phyloP scores from a whole-genome alignment of 768 basidiomycete genomes.

The Rhodotorula taiwanensis region DNA sequence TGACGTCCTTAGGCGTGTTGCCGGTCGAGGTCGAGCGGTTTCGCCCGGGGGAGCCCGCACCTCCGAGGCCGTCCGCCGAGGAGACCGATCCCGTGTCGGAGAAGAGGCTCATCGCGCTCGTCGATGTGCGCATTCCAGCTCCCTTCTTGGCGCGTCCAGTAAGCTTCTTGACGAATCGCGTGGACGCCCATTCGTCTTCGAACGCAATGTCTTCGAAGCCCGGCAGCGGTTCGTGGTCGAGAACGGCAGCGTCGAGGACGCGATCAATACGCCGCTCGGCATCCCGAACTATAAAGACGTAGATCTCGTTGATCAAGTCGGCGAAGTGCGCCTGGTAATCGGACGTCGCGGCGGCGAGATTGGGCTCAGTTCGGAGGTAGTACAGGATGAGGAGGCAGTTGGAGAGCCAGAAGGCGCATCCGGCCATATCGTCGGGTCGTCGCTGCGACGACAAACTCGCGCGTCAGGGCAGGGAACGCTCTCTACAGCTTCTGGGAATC shows the following conservation, averaged over 20 bases:
- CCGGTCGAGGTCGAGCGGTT: conserved; percentile 8
- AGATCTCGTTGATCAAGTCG: conserved; percentile 89
- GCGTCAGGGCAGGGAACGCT: background rate
- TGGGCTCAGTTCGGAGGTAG: conserved; percentile 53
- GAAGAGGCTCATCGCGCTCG: conserved; percentile 25
- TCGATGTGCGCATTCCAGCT: conserved; percentile 13
- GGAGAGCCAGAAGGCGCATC: conserved; percentile 88
- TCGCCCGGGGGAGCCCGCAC: background rate
- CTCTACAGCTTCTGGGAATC: no score
- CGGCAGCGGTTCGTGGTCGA: conserved; percentile 74
- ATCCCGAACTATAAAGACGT: conserved; percentile 90
- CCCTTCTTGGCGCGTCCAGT: conserved; percentile 43
- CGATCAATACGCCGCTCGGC: conserved; percentile 83
- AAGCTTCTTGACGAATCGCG: conserved; percentile 45
- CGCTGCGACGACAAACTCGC: conserved; percentile 50
- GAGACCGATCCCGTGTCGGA: conserved; percentile 4
- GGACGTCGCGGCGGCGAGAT: conserved; percentile 29
- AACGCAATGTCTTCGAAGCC: conserved; percentile 74
- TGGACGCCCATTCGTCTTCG: conserved; percentile 79
- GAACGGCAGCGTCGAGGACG: conserved; percentile 69
- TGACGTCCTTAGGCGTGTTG: conserved; percentile 53
- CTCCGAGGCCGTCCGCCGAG: background rate
- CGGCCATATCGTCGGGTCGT: conserved; percentile 74
- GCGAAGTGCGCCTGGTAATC: conserved; percentile 63
- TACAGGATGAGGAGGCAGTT: conserved; percentile 86